phyloP scores from a whole-genome alignment of 139 green algal genomes.

The Closterium sp. region DNA sequence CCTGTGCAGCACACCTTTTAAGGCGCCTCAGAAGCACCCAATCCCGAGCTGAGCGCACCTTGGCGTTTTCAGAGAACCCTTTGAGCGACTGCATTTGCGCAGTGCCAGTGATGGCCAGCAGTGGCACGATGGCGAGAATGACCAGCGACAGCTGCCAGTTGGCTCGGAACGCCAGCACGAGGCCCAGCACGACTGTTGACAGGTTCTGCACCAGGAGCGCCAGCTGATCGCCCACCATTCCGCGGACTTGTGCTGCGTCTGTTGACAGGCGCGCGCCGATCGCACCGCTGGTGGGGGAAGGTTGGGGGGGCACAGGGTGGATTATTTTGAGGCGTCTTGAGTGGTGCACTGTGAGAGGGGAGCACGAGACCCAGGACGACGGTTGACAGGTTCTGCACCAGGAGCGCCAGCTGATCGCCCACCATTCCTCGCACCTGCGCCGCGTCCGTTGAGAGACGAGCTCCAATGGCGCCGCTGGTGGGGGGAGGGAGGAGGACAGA shows the following conservation, averaged over 20 bases:
- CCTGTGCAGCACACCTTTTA: too few species aligned
- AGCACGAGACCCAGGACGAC: constrained; percentile 49
- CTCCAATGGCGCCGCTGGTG: constrained; percentile 39
- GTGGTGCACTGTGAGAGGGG: constrained; percentile 22
- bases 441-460: constrained; percentile 45
- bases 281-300: constrained; percentile 22
- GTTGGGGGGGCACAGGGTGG: too few species aligned
- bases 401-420: constrained; percentile 32
- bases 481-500: neutral
- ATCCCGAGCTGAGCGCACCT: neutral
- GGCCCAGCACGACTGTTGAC: constrained; percentile 36
- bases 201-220: constrained; percentile 41
- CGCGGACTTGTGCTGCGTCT: constrained; percentile 44
- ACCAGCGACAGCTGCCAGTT: constrained; percentile 53
- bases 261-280: constrained; percentile 37
- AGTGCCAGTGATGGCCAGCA: constrained; percentile 40
- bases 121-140: constrained; percentile 43
- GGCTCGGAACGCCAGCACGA: constrained; percentile 52
- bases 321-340: constrained; percentile 8
- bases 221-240: constrained; percentile 44
- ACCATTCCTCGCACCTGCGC: constrained; percentile 45
- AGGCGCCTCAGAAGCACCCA: too few species aligned
- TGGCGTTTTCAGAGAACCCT: constrained; percentile 44
- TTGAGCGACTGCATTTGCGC: constrained; percentile 42
- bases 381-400: constrained; percentile 40